Base-by-base conservation (phyloP, 1,284 basidiomycete species). In the Rhizoctonia solani region DNA sequence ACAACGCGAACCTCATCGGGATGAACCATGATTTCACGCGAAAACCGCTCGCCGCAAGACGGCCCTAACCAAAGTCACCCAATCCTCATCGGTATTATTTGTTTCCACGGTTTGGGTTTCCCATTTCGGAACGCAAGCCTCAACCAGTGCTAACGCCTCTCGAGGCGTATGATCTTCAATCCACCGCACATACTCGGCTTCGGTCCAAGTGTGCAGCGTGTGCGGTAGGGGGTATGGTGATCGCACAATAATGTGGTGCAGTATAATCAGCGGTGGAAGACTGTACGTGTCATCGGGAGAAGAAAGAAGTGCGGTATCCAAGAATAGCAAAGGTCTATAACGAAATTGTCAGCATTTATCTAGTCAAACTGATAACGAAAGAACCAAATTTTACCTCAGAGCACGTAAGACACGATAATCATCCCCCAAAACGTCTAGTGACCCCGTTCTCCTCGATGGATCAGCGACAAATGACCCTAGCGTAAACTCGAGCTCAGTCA, bases 401-500 rank as follows among this genome's bases (percentile, higher is more conserved):
- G 89, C 88, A 67, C 93, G 81, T 66, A 96, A 78, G 1, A 85
- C 83, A 8, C 84, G 82, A 76, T 95, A 95, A 70, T 94, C 92
- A 27, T 89, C 87, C 0, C 90, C 91, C 2, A 92, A 82, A 29
- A 78, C 81, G 68, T 90, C 88, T 50, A 93, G 79, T 72, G 86
- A 83, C 72, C 86, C 85, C 68, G 77, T 80, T 70, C 84, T 83
- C 6, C 55, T 42, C 4, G 50, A 29, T 19, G 54, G 49, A 19
- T 88, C 81, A 54, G 80, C 81, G 74, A 94, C 80, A 74, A 96
- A 92, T 1, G 89, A 85, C 72, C 86, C 89, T 61, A 95, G 76
- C 0, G 89, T 87, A 76, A 98, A 96, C 78, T 98, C 96, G 59
- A 98, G 83, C 76, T 95, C 92, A 0, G 95, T 91, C 93, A 97